Evolutionary conservation across 768 basidiomycete genomes (phyloP), one percentile per base, ranked within the genome.

Genomic region (Lactarius akahatsu): DNA sequence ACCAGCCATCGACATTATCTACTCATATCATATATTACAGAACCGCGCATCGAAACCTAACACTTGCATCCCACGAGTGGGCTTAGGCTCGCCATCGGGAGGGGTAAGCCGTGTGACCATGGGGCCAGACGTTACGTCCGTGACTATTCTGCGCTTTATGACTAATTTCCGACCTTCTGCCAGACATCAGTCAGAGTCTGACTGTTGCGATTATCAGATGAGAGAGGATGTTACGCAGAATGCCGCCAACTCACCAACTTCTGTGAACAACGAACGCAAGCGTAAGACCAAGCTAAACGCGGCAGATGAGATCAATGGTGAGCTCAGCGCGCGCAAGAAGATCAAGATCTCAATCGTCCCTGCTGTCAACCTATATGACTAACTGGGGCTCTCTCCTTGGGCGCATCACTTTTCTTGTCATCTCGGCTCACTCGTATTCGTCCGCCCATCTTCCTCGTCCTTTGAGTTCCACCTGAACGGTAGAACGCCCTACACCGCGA

Each of bases 301-400:
- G 57, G 23, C 69, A 50, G 56, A 54, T 56, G 62, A 67, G 68
- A 59, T 61, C 67, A 50, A 76, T 47, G 71, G 70, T 30, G 72
- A 68, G n/a, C 73, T 54, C 34, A 66, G 77, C 59, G 76, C 77
- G 13, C 74, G 69, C 70, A 92, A 91, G 79, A 90, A 83, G 72
- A 71, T 86, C 67, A 93, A 92, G 77, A 83, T 92, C 58, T 93
- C 90, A 18, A 76, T 92, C 47, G 84, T 85, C 47, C 75, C 80
- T 64, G 85, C 82, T 58, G 83, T 93, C 68, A 89, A 92, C 76
- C 83, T 92, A 4, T 90, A 88, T 38, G 90, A 92, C 75, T 92
- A 76, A 71, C 15, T 62, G 8, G 43, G n/a, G 20, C 28, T 30
- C n/a, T 63, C 41, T 54, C 26, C n/a, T 15, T 15, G 38, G 43